Conservation (phyloP, 2,329 filamentous ascomycete genomes). For the Plenodomus lindquistii region DNA sequence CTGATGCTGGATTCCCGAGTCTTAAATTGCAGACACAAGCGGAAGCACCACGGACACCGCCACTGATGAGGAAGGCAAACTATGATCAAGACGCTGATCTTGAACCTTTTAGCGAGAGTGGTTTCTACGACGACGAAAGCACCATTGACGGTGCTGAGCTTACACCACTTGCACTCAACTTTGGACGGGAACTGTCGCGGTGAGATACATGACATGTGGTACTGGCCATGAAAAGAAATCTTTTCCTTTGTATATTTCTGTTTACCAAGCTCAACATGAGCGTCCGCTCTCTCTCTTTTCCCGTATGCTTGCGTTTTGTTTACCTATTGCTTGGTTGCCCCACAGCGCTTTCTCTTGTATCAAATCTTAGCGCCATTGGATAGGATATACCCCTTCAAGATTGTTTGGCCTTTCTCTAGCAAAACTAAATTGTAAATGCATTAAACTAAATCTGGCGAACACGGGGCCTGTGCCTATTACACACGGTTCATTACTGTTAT, state of each 20-base stretch:
- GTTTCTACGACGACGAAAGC: conserved; percentile 56
- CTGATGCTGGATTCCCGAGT: conserved; percentile 36
- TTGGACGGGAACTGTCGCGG: conserved; percentile 32
- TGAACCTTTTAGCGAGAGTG: conserved; percentile 50
- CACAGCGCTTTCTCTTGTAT: neutral
- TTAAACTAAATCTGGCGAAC: neutral
- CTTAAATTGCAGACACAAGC: conserved; percentile 28
- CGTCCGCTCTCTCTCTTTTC: neutral
- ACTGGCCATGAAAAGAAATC: neutral
- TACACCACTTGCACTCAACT: conserved; percentile 40
- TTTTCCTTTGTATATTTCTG: conserved; percentile 10
- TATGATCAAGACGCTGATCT: conserved; percentile 65
- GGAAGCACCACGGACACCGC: conserved; percentile 52
- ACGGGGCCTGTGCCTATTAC: neutral
- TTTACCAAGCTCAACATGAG: conserved; percentile 5
- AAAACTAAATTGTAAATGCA: neutral
- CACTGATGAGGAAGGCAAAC: conserved; percentile 57
- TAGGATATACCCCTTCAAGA: conserved; percentile 7
- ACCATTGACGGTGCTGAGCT: conserved; percentile 46
- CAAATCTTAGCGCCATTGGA: neutral
- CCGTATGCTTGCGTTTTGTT: conserved; percentile 5
- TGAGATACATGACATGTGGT: conserved; percentile 1
- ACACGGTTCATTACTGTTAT: neutral
- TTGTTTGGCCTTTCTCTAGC: neutral
- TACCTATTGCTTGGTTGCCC: conserved; percentile 20